Conservation (phyloP, 2,329 filamentous ascomycete genomes). For the Colletotrichum euphorbiae region DNA sequence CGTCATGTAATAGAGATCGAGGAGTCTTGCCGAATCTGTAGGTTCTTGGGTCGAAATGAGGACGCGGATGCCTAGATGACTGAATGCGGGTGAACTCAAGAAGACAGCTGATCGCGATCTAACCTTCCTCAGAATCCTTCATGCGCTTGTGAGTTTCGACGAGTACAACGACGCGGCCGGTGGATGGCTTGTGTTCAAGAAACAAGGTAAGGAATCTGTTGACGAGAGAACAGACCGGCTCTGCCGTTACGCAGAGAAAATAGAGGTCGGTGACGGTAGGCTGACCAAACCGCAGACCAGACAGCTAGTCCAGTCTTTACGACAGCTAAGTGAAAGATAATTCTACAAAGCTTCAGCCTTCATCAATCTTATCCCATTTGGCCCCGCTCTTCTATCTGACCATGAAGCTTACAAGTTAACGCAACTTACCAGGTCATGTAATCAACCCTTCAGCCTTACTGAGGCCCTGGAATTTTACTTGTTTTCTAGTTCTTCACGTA, state of each 20-base stretch:
- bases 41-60: slow-evolving; percentile 84
- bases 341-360: too few relatives aligned
- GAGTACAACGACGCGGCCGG: slow-evolving; percentile 73
- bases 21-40: slow-evolving; percentile 73
- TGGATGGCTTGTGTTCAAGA: slow-evolving; percentile 61
- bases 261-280: slow-evolving; percentile 79
- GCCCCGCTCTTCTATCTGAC: too few relatives aligned
- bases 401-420: too few relatives aligned
- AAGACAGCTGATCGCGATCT: slow-evolving; percentile 70
- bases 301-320: too few relatives aligned
- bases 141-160: slow-evolving; percentile 87
- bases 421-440: too few relatives aligned
- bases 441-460: too few relatives aligned
- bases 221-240: slow-evolving; percentile 77
- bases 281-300: slow-evolving; percentile 42
- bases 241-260: slow-evolving; percentile 75
- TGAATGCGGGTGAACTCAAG: slow-evolving; percentile 75
- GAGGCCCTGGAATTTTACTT: too few relatives aligned
- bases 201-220: slow-evolving; percentile 77
- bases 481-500: too few relatives aligned
- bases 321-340: too few relatives aligned
- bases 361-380: too few relatives aligned
- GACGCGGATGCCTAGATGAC: slow-evolving; percentile 74
- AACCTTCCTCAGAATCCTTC: slow-evolving; percentile 65
- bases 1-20: slow-evolving; percentile 78